Percentiles rank a stretch among this genome's conserved stretches.
phyloP scores from a whole-genome alignment of 2,329 filamentous ascomycete genomes.

The Trichoderma atrobrunneum region DNA sequence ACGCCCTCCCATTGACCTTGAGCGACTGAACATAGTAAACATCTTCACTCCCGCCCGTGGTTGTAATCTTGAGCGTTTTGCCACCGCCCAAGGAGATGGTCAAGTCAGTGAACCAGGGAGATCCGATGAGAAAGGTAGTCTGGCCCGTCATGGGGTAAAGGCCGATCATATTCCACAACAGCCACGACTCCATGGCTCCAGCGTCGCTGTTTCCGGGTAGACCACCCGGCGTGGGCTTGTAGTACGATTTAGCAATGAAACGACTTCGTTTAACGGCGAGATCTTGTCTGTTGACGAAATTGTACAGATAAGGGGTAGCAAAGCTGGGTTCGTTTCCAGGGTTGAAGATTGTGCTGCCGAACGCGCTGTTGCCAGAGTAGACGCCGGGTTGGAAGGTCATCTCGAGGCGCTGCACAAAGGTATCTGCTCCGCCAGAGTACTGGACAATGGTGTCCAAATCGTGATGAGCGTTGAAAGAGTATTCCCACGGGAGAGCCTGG shows the following conservation, averaged over 20 bases:
- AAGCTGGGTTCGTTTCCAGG: constrained; percentile 67
- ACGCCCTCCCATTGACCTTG: constrained; percentile 60
- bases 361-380: constrained; percentile 40
- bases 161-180: constrained; percentile 67
- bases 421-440: constrained; percentile 51
- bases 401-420: constrained; percentile 57
- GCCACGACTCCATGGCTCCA: constrained; percentile 70
- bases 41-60: constrained; percentile 47
- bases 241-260: constrained; percentile 57
- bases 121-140: constrained; percentile 63
- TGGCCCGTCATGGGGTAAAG: constrained; percentile 67
- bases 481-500: constrained; percentile 61
- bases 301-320: constrained; percentile 66
- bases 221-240: constrained; percentile 52
- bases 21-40: constrained; percentile 64
- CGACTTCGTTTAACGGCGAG: constrained; percentile 58
- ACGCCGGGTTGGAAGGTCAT: constrained; percentile 56
- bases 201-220: constrained; percentile 70
- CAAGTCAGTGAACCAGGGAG: constrained; percentile 60
- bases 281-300: constrained; percentile 62
- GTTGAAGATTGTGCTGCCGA: constrained; percentile 60
- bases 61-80: constrained; percentile 54
- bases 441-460: constrained; percentile 56
- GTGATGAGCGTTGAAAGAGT: constrained; percentile 67
- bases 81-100: constrained; percentile 56